Evolutionary conservation across 1,284 basidiomycete species (phyloP), one percentile per base, ranked within the genome.

Genomic region (Trichosporon ovoides): DNA sequence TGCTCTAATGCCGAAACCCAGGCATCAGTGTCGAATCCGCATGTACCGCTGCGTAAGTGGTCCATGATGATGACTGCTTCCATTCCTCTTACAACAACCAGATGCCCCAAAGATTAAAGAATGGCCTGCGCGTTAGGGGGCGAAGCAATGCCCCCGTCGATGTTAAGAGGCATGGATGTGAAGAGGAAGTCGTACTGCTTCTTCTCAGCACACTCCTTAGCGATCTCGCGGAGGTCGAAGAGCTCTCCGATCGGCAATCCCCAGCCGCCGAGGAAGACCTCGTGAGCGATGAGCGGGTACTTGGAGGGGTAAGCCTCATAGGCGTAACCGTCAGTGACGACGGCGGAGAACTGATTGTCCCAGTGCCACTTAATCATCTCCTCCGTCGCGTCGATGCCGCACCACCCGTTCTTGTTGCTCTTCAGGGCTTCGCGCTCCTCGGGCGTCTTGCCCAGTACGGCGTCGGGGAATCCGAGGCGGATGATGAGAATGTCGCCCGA

Each of bases 321-420:
- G 14, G 67, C 69, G 40, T 67, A 59, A 16, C 66, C 70, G 38
- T 80, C 79, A 2, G 69, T 69, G 0, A 69, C 78, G 6, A 80
- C 76, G 5, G 78, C 79, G 2, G 78, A 73, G 50, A 80, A 75
- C 38, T 78, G 77, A 28, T 78, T 68, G 49, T 80, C 74, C 79
- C 78, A 80, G 59, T 79, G 69, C 69, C 75, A 80, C 40, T 58
- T 63, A 52, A 71, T 66, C 51, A 75, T 63, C 10, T 73, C 71
- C 37, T 76, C 72, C 28, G 54, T 56, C 16, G 64, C 63, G 20
- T 64, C 59, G 3, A 76, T 69, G 35, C 75, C 74, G 36, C 55
- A 48, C 35, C 49, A 55, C 1, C 54, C 54, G 22, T 48, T 48
- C 40, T 55, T 55, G 7, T 35, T 48, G 1, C 49, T 37, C 31